Evolutionary conservation across 2,329 filamentous ascomycete species (phyloP).

Genomic region (Penicillium concentricum): DNA sequence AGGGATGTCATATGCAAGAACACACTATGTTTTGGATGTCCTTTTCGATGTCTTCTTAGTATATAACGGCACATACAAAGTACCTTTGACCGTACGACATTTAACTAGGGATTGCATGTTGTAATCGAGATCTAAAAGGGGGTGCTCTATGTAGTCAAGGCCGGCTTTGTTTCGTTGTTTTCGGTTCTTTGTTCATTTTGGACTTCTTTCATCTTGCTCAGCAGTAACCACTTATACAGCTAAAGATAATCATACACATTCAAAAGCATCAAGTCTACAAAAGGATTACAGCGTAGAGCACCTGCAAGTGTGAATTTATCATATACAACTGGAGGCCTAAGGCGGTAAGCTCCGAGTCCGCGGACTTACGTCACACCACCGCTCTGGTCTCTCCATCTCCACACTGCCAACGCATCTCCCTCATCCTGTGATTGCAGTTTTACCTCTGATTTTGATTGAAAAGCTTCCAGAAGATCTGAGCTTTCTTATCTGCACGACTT

Average conservation of each 20-base stretch:
- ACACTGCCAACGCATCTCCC: slow-evolving; percentile 11
- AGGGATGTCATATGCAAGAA: not conserved
- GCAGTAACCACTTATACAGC: no score
- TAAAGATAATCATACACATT: not conserved
- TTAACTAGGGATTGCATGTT: not conserved
- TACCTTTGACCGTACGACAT: no score
- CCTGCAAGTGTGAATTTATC: not conserved
- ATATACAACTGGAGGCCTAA: not conserved
- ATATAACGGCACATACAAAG: no score
- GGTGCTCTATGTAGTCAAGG: not conserved
- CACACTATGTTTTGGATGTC: not conserved
- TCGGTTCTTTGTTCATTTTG: not conserved
- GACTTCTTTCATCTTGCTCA: not conserved
- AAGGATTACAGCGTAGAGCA: not conserved
- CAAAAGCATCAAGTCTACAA: not conserved
- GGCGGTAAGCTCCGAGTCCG: not conserved
- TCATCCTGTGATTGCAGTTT: not conserved
- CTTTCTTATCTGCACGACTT: not conserved
- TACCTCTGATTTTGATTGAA: not conserved
- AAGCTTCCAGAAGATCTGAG: not conserved
- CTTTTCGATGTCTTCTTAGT: no score
- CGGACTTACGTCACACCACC: slow-evolving; percentile 11
- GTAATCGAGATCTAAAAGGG: not conserved
- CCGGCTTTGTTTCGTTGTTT: not conserved
- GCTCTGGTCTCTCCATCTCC: slow-evolving; percentile 6